Evolutionary conservation across 2,329 filamentous ascomycete species (phyloP).

Genomic region (Pyrenochaeta sp.): DNA sequence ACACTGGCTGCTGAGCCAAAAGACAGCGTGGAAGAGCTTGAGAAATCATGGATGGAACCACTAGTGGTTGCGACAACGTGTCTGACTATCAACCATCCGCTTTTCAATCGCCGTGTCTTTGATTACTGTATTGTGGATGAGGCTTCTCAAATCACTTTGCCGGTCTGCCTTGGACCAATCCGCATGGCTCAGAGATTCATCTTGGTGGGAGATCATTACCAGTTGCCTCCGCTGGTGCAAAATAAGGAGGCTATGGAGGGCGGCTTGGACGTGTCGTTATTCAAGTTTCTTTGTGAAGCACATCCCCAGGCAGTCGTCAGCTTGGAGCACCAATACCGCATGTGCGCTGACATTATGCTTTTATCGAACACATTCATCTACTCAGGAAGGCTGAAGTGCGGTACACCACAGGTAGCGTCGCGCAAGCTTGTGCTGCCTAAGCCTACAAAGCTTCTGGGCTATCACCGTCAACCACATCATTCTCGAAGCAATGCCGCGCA

Average conservation of each 20-base stretch:
- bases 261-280: conserved; percentile 89
- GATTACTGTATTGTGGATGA: conserved; percentile 99
- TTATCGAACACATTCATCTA: conserved; percentile 95
- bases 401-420: conserved; percentile 75
- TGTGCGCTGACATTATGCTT: conserved; percentile 97
- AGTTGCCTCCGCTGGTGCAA: conserved; percentile 91
- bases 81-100: conserved; percentile 84
- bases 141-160: conserved; percentile 94
- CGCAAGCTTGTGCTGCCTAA: conserved; percentile 72
- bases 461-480: conserved; percentile 38
- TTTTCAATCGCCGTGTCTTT: conserved; percentile 89
- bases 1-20: conserved; percentile 77
- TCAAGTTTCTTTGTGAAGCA: conserved; percentile 88
- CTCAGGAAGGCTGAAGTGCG: conserved; percentile 86
- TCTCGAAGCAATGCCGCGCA: conserved; percentile 10
- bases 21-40: conserved; percentile 81
- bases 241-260: conserved; percentile 87
- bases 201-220: conserved; percentile 94
- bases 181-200: conserved; percentile 93
- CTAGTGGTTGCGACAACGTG: conserved; percentile 95
- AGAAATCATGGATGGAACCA: conserved; percentile 81
- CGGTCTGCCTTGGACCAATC: conserved; percentile 92
- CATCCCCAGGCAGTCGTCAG: conserved; percentile 90
- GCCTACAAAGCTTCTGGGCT: conserved; percentile 37
- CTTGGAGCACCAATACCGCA: conserved; percentile 94